Evolutionary conservation across 768 basidiomycete genomes (phyloP), one percentile per base, ranked within the genome.

Genomic region (Trametes coccinea): DNA sequence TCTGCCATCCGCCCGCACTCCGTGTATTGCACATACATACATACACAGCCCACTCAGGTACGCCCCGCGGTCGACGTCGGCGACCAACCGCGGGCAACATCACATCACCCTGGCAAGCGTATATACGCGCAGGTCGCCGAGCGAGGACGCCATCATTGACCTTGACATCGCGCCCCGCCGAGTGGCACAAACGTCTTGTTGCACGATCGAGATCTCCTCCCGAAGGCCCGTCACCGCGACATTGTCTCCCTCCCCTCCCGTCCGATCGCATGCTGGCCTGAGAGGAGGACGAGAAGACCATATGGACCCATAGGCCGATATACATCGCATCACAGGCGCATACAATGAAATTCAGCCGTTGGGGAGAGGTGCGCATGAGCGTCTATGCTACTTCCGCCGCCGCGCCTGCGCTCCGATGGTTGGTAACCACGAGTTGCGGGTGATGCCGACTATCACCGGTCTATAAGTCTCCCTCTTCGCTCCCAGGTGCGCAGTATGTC

Each of bases 191-290:
- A 4, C 8, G 51, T 53, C 51, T 53, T 53, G 51, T 53, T 40
- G 41, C 5, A n/a, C 41, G 51, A 53, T 53, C 51, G 51, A 40
- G 51, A 53, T 53, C 51, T 39, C 10, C 39, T 33, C n/a, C 51
- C 34, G 7, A 17, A 53, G 37, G 30, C 47, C 30, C 30, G 30
- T 29, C n/a, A 47, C 17, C 27, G 27, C 34, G 34, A 37, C 34
- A 22, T 47, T 27, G 17, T 11, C 48, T 13, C 13, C 48, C 30
- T 31, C 30, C 30, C 29, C 10, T 13, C 37, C 51, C 22, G 37
- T 9, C 27, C 51, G 39, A 53, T 53, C 17, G n/a, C 37, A 34
- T 27, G 22, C 51, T 17, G 37, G 34, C 34, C 39, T 13, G 13
- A 53, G 11, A n/a, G 27, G 2, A 6, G 51, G 17, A 1, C 5